phyloP scores from a whole-genome alignment of 495 filamentous ascomycete genomes.

The Penicilliopsis zonata region DNA sequence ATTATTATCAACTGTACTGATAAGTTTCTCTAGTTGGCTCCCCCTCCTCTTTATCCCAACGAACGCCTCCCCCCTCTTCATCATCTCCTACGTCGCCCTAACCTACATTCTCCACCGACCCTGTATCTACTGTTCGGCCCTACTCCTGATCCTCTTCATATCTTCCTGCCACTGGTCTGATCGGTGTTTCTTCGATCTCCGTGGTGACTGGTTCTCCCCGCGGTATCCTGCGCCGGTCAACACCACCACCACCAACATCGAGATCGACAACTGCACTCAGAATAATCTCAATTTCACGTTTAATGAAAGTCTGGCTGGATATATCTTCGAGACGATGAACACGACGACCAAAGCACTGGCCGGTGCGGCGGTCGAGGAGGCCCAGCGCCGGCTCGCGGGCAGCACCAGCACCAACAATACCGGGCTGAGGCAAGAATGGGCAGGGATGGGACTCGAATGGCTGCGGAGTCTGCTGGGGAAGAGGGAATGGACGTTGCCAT shows the following conservation, averaged over 20 bases:
- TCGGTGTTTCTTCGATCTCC: constrained; percentile 77
- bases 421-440: constrained; percentile 46
- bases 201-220: constrained; percentile 72
- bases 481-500: constrained; percentile 73
- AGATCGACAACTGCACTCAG: constrained; percentile 9
- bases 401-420: too few relatives aligned
- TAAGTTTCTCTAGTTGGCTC: constrained; percentile 19
- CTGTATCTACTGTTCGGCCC: constrained; percentile 82
- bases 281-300: constrained; percentile 9
- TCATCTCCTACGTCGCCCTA: constrained; percentile 78
- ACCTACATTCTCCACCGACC: constrained; percentile 86
- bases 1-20: too few relatives aligned
- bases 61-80: constrained; percentile 73
- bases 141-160: constrained; percentile 78
- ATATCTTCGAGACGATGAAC: constrained; percentile 51
- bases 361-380: constrained; percentile 51
- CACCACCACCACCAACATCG: constrained; percentile 2
- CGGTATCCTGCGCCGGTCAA: constrained; percentile 23
- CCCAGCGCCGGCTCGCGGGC: constrained; percentile 36
- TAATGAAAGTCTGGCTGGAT: constrained; percentile 27
- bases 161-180: constrained; percentile 89
- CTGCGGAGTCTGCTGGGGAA: constrained; percentile 60
- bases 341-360: constrained; percentile 55
- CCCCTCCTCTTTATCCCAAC: constrained; percentile 42
- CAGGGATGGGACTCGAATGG: constrained; percentile 75